phyloP scores from a whole-genome alignment of 2,329 filamentous ascomycete genomes.

The Ophiocordyceps camponoti-floridani region DNA sequence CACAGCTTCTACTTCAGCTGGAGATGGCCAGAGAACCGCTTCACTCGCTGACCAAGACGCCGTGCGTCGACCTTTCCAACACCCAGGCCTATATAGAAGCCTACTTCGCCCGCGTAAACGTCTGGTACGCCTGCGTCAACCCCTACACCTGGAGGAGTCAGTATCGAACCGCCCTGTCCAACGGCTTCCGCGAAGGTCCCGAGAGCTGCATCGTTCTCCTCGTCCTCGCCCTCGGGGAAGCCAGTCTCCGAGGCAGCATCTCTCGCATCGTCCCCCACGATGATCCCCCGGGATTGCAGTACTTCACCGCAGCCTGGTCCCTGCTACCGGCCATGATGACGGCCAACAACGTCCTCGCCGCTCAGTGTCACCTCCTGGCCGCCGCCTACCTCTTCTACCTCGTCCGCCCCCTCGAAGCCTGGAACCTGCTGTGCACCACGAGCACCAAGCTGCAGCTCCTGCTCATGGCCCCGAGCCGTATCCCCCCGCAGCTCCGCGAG shows the following conservation, averaged over 20 bases:
- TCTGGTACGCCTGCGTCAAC: slow-evolving; percentile 77
- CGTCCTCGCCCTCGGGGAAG: slow-evolving; percentile 60
- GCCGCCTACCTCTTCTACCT: slow-evolving; percentile 72
- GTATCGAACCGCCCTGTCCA: slow-evolving; percentile 57
- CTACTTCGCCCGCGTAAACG: slow-evolving; percentile 65
- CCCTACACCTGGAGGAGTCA: slow-evolving; percentile 64
- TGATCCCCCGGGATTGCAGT: slow-evolving; percentile 58
- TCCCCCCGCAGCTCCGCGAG: slow-evolving; percentile 54
- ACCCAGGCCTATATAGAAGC: slow-evolving; percentile 58
- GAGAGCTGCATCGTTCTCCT: slow-evolving; percentile 71
- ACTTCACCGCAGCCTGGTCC: slow-evolving; percentile 67
- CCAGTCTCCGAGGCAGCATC: slow-evolving; percentile 59
- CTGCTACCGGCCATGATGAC: slow-evolving; percentile 65
- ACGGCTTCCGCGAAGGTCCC: slow-evolving; percentile 59
- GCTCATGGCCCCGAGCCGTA: slow-evolving; percentile 52
- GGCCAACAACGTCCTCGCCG: slow-evolving; percentile 57
- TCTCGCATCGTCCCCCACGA: slow-evolving; percentile 50
- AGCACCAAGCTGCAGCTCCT: slow-evolving; percentile 69
- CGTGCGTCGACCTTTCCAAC: slow-evolving; percentile 55
- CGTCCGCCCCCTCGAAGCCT: slow-evolving; percentile 66
- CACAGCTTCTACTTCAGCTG: slow-evolving; percentile 63
- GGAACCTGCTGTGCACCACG: slow-evolving; percentile 62
- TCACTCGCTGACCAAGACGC: slow-evolving; percentile 43
- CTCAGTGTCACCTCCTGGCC: slow-evolving; percentile 65
- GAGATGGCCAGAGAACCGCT: slow-evolving; percentile 69